phyloP scores from a whole-genome alignment of 345 rosid genomes.

The Eucalyptus leucophloia region DNA sequence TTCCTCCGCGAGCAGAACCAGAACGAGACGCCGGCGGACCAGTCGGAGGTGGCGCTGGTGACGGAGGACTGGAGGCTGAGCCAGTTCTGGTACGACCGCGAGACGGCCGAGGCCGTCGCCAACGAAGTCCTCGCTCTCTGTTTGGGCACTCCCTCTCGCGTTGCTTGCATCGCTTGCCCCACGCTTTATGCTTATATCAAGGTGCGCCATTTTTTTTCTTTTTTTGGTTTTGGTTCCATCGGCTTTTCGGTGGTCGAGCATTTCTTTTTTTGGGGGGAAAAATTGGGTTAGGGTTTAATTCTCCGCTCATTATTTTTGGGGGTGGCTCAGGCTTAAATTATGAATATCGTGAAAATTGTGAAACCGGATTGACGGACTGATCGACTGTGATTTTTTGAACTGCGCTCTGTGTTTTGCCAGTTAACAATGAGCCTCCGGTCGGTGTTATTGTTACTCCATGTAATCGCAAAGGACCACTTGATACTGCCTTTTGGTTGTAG shows the following conservation, averaged over 20 bases:
- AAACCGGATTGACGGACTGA: not conserved
- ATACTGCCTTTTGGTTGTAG: not conserved
- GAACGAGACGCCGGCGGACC: slow-evolving; percentile 3
- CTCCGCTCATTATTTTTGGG: not conserved
- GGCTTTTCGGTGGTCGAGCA: not conserved
- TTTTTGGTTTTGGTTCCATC: too few relatives aligned
- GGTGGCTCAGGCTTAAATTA: not conserved
- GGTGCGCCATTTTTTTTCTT: slow-evolving; percentile 12
- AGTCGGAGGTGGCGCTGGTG: slow-evolving; percentile 30
- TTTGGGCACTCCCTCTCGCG: slow-evolving; percentile 7
- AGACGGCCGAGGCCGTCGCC: slow-evolving; percentile 73
- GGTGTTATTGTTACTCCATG: not conserved
- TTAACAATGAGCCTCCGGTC: not conserved
- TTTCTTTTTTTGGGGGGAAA: not conserved
- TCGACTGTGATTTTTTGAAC: not conserved
- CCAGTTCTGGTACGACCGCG: slow-evolving; percentile 93
- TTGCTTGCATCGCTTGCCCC: slow-evolving; percentile 88
- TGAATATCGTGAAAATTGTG: not conserved
- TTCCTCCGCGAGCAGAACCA: slow-evolving; percentile 62
- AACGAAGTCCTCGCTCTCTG: slow-evolving; percentile 40
- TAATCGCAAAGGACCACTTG: not conserved
- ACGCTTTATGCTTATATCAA: slow-evolving; percentile 81
- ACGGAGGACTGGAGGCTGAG: slow-evolving; percentile 91
- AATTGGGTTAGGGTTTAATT: not conserved
- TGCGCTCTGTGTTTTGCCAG: not conserved